Base-by-base conservation (phyloP, 23 red algal genomes). In the Cyanidioschyzon merolae region DNA sequence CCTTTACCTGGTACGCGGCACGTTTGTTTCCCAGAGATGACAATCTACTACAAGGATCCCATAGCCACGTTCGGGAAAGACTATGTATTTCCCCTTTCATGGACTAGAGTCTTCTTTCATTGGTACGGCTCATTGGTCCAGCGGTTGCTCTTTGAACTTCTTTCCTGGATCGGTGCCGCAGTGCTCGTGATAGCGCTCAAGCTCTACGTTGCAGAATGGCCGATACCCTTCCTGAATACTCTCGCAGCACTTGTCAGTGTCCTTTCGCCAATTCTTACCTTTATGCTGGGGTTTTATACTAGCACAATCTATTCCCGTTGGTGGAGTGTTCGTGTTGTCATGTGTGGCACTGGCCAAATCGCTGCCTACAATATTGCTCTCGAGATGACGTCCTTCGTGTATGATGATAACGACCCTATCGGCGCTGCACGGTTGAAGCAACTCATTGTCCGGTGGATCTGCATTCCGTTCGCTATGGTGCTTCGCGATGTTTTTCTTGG, bases 101-200 rank as follows among this genome's bases (percentile, higher is more conserved):
- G 63, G 63, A 71, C 30, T 7, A 7, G 63, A 35, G n/a, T 71
- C 12, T 71, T 71, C 29, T 71, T 71, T 27, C 32, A 71, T 27
- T 71, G 63, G 63, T 35, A 71, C 63, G 63, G 63, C 63, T 32
- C n/a, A 12, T 27, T 71, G 29, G n/a, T 71, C n/a, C 63, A 71
- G 63, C 12, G 63, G 63, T 27, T 71, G n/a, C 32, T 71, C 32
- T 71, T 71, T 35, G 63, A 71, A 27, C n/a, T 71, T 25, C 30
- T 25, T 3, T 27, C 30, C 12, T 71, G 63, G 63, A 17, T 71
- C 16, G 63, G 63, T 25, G 63, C 63, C 7, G 63, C 63, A 7
- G 63, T 27, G 63, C n/a, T 71, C n/a, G 63, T 71, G 63, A 71
- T 71, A 3, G 63, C 63, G n/a, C 63, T 71, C 63, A 71, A 71